Evolutionary conservation across 495 filamentous ascomycete species (phyloP), one percentile per base, ranked within the genome.

Genomic region (Schizothecium vesticola): DNA sequence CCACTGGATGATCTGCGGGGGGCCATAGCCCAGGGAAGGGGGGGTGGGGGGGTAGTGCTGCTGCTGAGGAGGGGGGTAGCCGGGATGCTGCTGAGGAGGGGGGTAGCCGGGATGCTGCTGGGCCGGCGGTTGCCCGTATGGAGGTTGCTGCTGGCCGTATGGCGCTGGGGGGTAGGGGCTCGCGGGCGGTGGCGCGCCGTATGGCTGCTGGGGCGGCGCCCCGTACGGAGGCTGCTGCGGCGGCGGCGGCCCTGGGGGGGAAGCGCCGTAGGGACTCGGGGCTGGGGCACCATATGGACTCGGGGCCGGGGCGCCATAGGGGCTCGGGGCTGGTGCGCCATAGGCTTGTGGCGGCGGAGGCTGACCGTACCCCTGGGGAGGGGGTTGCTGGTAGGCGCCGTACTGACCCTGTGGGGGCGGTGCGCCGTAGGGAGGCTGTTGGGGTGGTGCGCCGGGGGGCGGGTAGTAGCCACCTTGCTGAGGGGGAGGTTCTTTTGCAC

Each of bases 1-100:
- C 74, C 86, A 90, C 6, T 82, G 83, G 25, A 90, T 91, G 22
- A 83, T 77, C 71, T 88, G 86, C 3, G 85, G 82, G 6, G 87
- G 83, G 0, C 82, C 82, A 65, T 92, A 92, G 43, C 90, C 90
- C 0, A 80, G 74, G 0, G 88, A 88, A 4, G 89, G 86, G 7
- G 80, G 72, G 0, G 86, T 84, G 1, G 88, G 86, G 13, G 79
- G 81, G 5, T 74, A 80, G 21, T 73, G 77, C 22, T 73, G 77
- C 6, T 31, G 61, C 19, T 73, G 67, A 19, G 69, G 65, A 12
- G 65, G 56, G 22, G 65, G 33, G n/a, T 28, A 23, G 11, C 23
- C 63, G 16, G 51, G 51, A n/a, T 73, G 77, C 7, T 36, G 63
- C 13, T 72, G 67, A 13, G 68, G 63, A 5, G 63, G 55, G 51